Evolutionary conservation across 495 filamentous ascomycete species (phyloP).

Genomic region (Penicillium manginii): DNA sequence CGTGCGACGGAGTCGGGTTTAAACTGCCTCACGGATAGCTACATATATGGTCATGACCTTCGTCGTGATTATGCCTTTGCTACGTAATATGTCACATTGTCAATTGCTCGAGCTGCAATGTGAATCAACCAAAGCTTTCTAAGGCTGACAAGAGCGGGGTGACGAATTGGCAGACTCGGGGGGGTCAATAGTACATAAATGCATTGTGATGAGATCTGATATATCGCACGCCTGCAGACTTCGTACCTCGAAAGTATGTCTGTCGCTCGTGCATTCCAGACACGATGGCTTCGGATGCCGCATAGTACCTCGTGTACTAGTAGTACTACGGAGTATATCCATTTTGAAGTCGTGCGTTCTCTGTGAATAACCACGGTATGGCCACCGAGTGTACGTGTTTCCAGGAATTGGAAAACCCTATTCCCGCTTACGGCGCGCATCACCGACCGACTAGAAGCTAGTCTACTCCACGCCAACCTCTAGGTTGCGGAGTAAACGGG

Average conservation of each 20-base stretch:
- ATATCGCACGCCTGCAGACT: conserved; percentile 1
- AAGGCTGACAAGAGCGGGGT: too few relatives aligned
- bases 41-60: background rate
- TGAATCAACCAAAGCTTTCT: too few relatives aligned
- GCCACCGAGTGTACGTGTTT: background rate
- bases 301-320: background rate
- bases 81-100: too few relatives aligned
- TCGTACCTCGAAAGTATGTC: background rate
- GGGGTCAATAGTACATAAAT: too few relatives aligned
- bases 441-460: conserved; percentile 2
- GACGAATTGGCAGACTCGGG: too few relatives aligned
- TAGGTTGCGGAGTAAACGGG: conserved; percentile 7
- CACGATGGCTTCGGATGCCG: too few relatives aligned
- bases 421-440: background rate
- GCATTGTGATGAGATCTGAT: conserved; percentile 6
- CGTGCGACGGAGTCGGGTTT: conserved; percentile 2
- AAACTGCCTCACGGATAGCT: conserved; percentile 7
- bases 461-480: conserved; percentile 5
- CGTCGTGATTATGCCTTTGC: background rate
- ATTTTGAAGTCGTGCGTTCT: background rate
- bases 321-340: background rate
- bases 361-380: background rate
- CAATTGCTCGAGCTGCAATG: too few relatives aligned
- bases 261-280: background rate
- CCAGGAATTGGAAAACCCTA: background rate